Percentiles rank a stretch among this genome's conserved stretches.
Evolutionary conservation across 2,329 filamentous ascomycete species (phyloP).

Genomic region (Cladobotryum protrusum): DNA sequence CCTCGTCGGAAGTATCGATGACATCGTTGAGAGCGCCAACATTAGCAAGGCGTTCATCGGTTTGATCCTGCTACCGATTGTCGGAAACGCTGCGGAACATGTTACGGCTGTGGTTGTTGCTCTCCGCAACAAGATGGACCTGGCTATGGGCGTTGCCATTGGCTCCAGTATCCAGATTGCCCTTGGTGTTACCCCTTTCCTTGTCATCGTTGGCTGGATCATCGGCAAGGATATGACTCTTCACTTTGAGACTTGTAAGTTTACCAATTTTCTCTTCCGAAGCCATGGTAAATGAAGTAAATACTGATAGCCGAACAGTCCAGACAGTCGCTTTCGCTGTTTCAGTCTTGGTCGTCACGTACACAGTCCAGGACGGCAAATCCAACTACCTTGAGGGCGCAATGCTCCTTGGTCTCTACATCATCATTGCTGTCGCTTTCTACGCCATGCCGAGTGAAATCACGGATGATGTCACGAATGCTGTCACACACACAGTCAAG

Average conservation of each 20-base stretch:
- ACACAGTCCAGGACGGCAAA: slow-evolving; percentile 73
- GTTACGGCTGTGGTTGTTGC: slow-evolving; percentile 77
- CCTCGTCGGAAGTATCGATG: slow-evolving; percentile 69
- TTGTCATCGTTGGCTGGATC: slow-evolving; percentile 77
- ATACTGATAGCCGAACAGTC: slow-evolving; percentile 34
- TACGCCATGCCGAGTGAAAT: slow-evolving; percentile 48
- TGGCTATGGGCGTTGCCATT: slow-evolving; percentile 72
- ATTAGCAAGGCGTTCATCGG: slow-evolving; percentile 80
- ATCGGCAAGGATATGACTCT: slow-evolving; percentile 67
- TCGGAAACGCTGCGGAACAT: slow-evolving; percentile 75
- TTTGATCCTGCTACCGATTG: slow-evolving; percentile 71
- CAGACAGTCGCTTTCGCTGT: slow-evolving; percentile 74
- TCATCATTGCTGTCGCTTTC: slow-evolving; percentile 56
- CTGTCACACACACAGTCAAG: slow-evolving; percentile 23
- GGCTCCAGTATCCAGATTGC: slow-evolving; percentile 80
- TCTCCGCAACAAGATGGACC: slow-evolving; percentile 68
- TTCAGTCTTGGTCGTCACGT: slow-evolving; percentile 68
- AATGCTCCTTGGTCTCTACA: slow-evolving; percentile 52
- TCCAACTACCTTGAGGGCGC: slow-evolving; percentile 80
- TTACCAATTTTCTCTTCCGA: background rate
- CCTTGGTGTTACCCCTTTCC: slow-evolving; percentile 70
- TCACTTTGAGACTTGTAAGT: slow-evolving; percentile 61
- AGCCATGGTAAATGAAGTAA: background rate
- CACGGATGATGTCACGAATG: too few relatives aligned
- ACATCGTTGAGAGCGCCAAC: slow-evolving; percentile 59